phyloP scores from a whole-genome alignment of 352 stramenopile genomes.

The Pythium brassicae region DNA sequence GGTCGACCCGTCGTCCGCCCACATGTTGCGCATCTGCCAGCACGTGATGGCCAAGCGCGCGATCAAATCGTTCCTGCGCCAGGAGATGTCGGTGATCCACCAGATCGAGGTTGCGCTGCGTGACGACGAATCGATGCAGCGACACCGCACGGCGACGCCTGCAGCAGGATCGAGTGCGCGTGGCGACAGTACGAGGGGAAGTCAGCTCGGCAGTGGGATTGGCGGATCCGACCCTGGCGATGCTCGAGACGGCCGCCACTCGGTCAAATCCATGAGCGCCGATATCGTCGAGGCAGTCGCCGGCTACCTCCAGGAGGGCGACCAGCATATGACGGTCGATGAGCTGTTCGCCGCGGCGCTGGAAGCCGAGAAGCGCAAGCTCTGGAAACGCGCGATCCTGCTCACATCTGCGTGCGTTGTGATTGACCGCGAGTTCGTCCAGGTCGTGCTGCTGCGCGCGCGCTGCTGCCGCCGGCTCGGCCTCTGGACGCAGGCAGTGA shows the following conservation, averaged over 20 bases:
- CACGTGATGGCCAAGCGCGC: conserved; percentile 71
- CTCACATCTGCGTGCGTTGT: conserved; percentile 65
- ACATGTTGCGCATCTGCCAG: conserved; percentile 67
- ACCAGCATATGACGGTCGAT: conserved; percentile 57
- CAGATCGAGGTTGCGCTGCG: conserved; percentile 44
- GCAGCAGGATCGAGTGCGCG: background rate
- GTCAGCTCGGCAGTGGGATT: conserved; percentile 2
- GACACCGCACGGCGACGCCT: conserved; percentile 14
- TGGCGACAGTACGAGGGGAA: background rate
- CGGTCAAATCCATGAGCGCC: conserved; percentile 41
- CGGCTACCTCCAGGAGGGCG: conserved; percentile 46
- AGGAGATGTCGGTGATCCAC: conserved; percentile 59
- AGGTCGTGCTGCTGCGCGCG: conserved; percentile 52
- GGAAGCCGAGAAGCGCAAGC: conserved; percentile 42
- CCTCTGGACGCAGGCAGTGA: conserved; percentile 68
- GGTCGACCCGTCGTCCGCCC: conserved; percentile 46
- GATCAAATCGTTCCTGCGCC: conserved; percentile 54
- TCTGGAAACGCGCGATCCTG: conserved; percentile 71
- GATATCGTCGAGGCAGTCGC: conserved; percentile 42
- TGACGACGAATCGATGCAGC: conserved; percentile 41
- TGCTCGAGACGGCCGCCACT: conserved; percentile 7
- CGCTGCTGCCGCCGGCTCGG: conserved; percentile 66
- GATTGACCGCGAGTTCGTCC: conserved; percentile 58
- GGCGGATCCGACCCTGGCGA: background rate
- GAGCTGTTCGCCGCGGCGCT: conserved; percentile 58